phyloP scores from a whole-genome alignment of 768 basidiomycete species.

The Hygrophorus pudorinus region DNA sequence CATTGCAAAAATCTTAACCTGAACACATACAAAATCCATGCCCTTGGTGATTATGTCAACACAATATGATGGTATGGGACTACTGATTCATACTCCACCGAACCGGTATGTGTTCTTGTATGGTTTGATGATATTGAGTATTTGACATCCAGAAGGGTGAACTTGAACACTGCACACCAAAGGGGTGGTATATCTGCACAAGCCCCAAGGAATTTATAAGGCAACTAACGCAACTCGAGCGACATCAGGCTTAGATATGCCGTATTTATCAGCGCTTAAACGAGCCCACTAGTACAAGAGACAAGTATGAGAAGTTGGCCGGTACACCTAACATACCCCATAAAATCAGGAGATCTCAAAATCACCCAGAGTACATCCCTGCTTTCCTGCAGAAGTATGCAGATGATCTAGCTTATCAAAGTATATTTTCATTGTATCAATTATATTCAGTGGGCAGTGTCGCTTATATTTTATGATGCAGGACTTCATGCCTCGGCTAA shows the following conservation, averaged over 20 bases:
- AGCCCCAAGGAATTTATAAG: constrained; percentile 5
- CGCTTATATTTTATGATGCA: not conserved
- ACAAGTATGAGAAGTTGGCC: not conserved
- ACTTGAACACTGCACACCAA: constrained; percentile 10
- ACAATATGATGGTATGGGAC: too few relatives aligned
- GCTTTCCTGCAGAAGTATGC: not conserved
- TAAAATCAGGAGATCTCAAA: constrained; percentile 2
- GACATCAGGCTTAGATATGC: constrained; percentile 5
- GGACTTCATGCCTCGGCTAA: constrained; percentile 4
- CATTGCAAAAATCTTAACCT: too few relatives aligned
- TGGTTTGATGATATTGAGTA: too few relatives aligned
- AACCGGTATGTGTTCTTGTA: too few relatives aligned
- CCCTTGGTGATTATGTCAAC: too few relatives aligned
- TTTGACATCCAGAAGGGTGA: too few relatives aligned
- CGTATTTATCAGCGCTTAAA: not conserved
- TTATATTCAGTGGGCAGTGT: too few relatives aligned
- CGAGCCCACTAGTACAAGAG: not conserved
- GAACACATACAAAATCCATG: too few relatives aligned
- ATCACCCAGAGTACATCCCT: constrained; percentile 2
- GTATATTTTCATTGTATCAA: not conserved
- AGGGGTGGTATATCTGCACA: constrained; percentile 8
- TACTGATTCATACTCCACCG: too few relatives aligned
- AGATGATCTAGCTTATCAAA: constrained; percentile 1
- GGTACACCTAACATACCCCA: not conserved
- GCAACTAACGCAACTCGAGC: constrained; percentile 9